Evolutionary conservation across 2,329 filamentous ascomycete genomes (phyloP).

Genomic region (Teratosphaeria viscida): DNA sequence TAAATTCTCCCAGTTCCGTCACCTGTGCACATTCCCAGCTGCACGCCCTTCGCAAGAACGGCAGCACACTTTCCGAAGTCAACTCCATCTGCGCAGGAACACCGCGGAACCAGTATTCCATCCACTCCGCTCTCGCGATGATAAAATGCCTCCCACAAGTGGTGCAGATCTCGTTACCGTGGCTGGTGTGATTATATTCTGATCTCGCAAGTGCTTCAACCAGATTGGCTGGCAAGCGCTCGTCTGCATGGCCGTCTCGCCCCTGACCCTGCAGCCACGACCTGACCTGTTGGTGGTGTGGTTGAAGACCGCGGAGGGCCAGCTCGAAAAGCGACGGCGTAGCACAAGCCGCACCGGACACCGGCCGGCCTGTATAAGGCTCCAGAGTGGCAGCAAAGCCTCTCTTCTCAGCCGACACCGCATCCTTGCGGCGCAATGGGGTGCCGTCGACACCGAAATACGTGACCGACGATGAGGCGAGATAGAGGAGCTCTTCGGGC

Average conservation of each 20-base stretch:
- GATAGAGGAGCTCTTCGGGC: slow-evolving; percentile 20
- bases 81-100: slow-evolving; percentile 13
- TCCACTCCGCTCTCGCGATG: slow-evolving; percentile 25
- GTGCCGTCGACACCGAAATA: slow-evolving; percentile 24
- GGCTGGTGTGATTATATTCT: slow-evolving; percentile 8
- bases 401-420: background rate
- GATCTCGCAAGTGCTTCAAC: slow-evolving; percentile 10
- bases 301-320: slow-evolving; percentile 17
- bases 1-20: slow-evolving; percentile 12
- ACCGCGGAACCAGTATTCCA: slow-evolving; percentile 27
- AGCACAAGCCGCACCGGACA: background rate
- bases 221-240: background rate
- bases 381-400: slow-evolving; percentile 4
- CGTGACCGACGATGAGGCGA: slow-evolving; percentile 16
- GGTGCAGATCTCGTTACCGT: slow-evolving; percentile 23
- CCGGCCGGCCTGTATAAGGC: background rate
- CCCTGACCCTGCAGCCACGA: background rate
- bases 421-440: slow-evolving; percentile 3
- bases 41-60: slow-evolving; percentile 24
- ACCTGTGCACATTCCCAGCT: slow-evolving; percentile 22
- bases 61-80: slow-evolving; percentile 20
- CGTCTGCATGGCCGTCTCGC: background rate
- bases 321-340: slow-evolving; percentile 28
- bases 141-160: slow-evolving; percentile 22
- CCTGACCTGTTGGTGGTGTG: background rate